Evolutionary conservation across 306 rosid species (phyloP).

Genomic region (Clitoria ternatea): DNA sequence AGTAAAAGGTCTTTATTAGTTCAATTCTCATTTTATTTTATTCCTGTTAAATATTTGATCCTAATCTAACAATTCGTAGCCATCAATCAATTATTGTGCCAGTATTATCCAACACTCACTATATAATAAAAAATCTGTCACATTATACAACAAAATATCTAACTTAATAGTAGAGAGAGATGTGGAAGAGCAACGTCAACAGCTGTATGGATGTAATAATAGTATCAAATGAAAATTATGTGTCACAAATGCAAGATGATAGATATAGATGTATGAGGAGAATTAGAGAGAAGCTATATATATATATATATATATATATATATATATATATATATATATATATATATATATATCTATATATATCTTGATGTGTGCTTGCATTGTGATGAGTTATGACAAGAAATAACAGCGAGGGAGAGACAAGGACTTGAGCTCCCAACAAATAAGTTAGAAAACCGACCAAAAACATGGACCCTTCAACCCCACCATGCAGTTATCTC

Average conservation of each 20-base stretch:
- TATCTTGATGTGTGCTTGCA: neutral
- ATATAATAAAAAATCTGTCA: neutral
- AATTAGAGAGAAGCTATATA: neutral
- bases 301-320: too few species aligned
- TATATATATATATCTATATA: too few species aligned
- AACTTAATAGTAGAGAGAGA: neutral
- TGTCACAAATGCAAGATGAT: neutral
- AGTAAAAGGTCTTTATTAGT: neutral
- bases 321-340: too few species aligned
- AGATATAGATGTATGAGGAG: too few species aligned
- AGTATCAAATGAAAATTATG: neutral
- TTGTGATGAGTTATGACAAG: conserved; percentile 12
- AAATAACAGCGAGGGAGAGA: conserved; percentile 20
- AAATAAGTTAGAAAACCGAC: conserved; percentile 10
- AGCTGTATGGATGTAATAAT: neutral
- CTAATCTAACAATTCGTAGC: neutral
- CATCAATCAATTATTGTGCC: neutral
- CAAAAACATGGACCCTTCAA: conserved; percentile 6
- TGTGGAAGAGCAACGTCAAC: neutral
- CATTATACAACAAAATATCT: neutral
- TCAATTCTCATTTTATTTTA: neutral
- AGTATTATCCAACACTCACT: neutral
- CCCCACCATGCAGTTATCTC: conserved; percentile 1
- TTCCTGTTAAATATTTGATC: neutral
- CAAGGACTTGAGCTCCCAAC: conserved; percentile 15